These are phyloP conservation scores for Salmacisia buchloeana DNA, from an alignment of 1,284 basidiomycete species.

Conservation along the genomic window DNA sequence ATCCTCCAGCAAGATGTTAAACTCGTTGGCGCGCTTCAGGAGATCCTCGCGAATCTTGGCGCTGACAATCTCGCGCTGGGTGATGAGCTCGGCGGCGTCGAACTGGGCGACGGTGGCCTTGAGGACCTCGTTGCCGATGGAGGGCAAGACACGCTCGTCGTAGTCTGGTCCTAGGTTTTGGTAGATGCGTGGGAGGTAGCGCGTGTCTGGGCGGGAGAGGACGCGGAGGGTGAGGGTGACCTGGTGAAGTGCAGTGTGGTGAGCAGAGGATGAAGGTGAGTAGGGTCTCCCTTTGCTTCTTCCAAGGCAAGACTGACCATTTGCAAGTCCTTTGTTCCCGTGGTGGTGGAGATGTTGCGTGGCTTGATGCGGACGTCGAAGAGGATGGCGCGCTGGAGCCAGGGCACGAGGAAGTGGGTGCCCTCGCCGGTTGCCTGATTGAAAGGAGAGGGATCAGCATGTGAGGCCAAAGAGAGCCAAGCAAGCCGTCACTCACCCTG, in stretches of 20 bases:
- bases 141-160: constrained; percentile 76
- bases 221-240: constrained; percentile 85
- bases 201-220: constrained; percentile 83
- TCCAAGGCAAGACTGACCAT: constrained; percentile 57
- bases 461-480: constrained; percentile 6
- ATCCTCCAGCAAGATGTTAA: constrained; percentile 92
- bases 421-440: constrained; percentile 59
- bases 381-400: constrained; percentile 82
- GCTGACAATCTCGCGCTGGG: constrained; percentile 65
- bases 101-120: constrained; percentile 98
- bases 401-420: constrained; percentile 94
- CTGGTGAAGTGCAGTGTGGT: constrained; percentile 46
- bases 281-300: background rate
- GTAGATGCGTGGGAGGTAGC: constrained; percentile 87
- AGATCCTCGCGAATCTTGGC: constrained; percentile 91
- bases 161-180: constrained; percentile 91
- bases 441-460: background rate
- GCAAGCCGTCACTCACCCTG: constrained; percentile 9
- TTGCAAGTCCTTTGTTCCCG: constrained; percentile 90
- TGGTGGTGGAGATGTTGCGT: constrained; percentile 91
- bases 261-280: background rate
- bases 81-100: constrained; percentile 91
- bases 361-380: constrained; percentile 98
- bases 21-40: constrained; percentile 86
- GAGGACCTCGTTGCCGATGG: constrained; percentile 83